These are phyloP conservation scores for Hypoxylon lenormandii DNA, from an alignment of 495 filamentous ascomycete species.

Conservation along the genomic window DNA sequence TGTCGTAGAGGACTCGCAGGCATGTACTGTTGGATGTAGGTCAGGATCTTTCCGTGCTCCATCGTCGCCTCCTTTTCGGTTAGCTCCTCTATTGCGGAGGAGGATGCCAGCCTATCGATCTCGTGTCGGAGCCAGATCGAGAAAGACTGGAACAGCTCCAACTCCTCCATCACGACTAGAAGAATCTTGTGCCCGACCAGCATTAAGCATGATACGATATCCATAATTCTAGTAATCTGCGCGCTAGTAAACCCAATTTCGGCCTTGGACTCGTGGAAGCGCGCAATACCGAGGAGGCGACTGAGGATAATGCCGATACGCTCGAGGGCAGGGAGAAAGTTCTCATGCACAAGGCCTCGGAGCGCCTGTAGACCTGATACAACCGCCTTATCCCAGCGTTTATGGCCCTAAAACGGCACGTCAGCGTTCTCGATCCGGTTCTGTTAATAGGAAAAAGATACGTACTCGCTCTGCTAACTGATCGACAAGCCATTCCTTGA, in stretches of 20 bases:
- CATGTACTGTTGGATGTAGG: constrained; percentile 66
- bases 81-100: constrained; percentile 62
- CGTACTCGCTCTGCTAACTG: constrained; percentile 83
- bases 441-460: constrained; percentile 1
- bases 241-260: constrained; percentile 71
- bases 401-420: constrained; percentile 74
- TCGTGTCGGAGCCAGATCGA: constrained; percentile 86
- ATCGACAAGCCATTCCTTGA: constrained; percentile 91
- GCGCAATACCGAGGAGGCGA: constrained; percentile 84
- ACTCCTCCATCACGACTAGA: constrained; percentile 76
- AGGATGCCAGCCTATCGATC: constrained; percentile 73
- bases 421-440: constrained; percentile 19
- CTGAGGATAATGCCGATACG: constrained; percentile 83
- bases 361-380: constrained; percentile 79
- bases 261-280: constrained; percentile 76
- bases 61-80: constrained; percentile 67
- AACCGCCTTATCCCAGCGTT: constrained; percentile 93
- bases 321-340: constrained; percentile 86
- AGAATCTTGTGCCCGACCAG: constrained; percentile 80
- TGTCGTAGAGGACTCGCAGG: constrained; percentile 58
- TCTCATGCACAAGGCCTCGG: constrained; percentile 81
- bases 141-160: constrained; percentile 81
- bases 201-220: constrained; percentile 79
- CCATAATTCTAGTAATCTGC: constrained; percentile 67
- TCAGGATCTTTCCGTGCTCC: constrained; percentile 65